Evolutionary conservation across 2,329 filamentous ascomycete genomes (phyloP), one percentile per base, ranked within the genome.

Genomic region (Pseudogymnoascus sp.): DNA sequence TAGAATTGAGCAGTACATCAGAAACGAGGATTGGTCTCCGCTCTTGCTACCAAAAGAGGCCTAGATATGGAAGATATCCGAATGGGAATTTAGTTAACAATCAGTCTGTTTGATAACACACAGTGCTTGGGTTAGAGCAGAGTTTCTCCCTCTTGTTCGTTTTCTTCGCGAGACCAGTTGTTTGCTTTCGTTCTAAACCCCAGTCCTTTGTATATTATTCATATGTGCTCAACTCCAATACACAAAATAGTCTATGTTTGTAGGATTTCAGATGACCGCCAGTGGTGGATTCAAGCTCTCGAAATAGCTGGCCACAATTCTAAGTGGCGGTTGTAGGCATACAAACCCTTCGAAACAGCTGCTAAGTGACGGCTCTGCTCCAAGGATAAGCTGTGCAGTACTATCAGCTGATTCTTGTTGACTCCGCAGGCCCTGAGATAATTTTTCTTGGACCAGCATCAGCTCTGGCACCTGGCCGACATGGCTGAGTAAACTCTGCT

Each of bases 11-110:
- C n/a, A 61, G 18, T 63, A 63, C 9, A 63, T 63, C 21, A 31
- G 37, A 42, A 46, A 12, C 37, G 62, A 63, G 37, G 62, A 63
- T 60, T 63, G 62, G 62, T 49, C 62, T 12, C 36, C 62, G n/a
- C 38, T 61, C 23, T 36, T 63, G 43, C n/a, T 2, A 14, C n/a
- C 23, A n/a, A 16, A 49, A 49, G 43, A 2, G 14, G 23, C 23
- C 14, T 49, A 49, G 23, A 49, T 49, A 49, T 16, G 11, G 43
- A 49, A 28, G 6, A 49, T 28, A 49, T 49, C 18, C 7, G 7
- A 49, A 28, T 28, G 14, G 16, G 3, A 49, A 49, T 49, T 49
- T 21, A 49, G 23, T 49, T 49, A 28, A 49, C 18, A 9, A 28
- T 3, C 5, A n/a, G 14, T 46, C 21, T 14, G 5, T 21, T 46